Conservation (phyloP, 2,329 filamentous ascomycete species). For the Cercospora sp. region DNA sequence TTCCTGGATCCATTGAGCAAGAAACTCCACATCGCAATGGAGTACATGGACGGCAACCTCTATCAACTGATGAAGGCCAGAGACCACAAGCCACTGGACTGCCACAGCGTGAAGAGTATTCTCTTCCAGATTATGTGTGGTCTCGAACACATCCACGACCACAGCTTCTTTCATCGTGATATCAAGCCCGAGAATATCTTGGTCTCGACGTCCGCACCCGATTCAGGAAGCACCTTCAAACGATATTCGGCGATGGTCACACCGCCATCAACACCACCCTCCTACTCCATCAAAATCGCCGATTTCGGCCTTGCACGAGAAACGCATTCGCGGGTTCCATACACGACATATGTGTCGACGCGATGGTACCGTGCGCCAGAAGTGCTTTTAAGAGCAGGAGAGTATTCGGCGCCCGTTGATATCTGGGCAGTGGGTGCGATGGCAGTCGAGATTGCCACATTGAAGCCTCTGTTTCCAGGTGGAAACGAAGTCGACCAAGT, state of each 20-base stretch:
- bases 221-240: slow-evolving; percentile 80
- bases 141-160: slow-evolving; percentile 93
- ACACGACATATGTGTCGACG: slow-evolving; percentile 97
- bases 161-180: slow-evolving; percentile 97
- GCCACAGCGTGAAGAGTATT: slow-evolving; percentile 92
- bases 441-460: slow-evolving; percentile 94
- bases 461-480: slow-evolving; percentile 95
- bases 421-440: slow-evolving; percentile 99
- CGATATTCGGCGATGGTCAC: slow-evolving; percentile 92
- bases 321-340: slow-evolving; percentile 92
- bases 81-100: slow-evolving; percentile 91
- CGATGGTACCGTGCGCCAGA: slow-evolving; percentile 94
- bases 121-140: slow-evolving; percentile 95
- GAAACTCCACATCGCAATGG: slow-evolving; percentile 97
- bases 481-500: slow-evolving; percentile 99
- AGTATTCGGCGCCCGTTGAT: slow-evolving; percentile 96
- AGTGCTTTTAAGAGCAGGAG: slow-evolving; percentile 86
- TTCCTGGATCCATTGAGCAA: slow-evolving; percentile 95
- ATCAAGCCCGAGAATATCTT: slow-evolving; percentile 99
- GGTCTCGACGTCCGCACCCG: slow-evolving; percentile 84
- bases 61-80: slow-evolving; percentile 99
- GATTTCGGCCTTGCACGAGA: slow-evolving; percentile 97
- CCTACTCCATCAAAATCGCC: slow-evolving; percentile 96
- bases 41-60: slow-evolving; percentile 99
- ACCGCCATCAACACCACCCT: slow-evolving; percentile 87